Conservation (phyloP, 352 stramenopile species). For the Globisporangium rhizosaccharum region DNA sequence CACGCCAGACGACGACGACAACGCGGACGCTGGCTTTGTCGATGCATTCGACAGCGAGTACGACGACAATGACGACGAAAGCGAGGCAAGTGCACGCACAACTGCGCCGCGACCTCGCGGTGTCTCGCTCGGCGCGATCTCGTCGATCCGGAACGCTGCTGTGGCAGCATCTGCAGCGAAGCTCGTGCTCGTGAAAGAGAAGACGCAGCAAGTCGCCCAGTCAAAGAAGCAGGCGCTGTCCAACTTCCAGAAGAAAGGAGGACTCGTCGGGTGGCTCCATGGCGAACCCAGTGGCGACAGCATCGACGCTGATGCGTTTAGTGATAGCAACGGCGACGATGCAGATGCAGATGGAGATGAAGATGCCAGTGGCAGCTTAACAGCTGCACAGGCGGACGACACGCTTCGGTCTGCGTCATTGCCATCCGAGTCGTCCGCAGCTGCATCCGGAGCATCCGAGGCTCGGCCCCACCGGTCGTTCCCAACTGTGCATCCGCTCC, state of each 20-base stretch:
- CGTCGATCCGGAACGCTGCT: conserved; percentile 8
- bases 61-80: not conserved
- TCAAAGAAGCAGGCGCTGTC: conserved; percentile 39
- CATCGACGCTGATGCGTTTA: conserved; percentile 1
- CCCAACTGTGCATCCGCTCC: not conserved
- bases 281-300: conserved; percentile 22
- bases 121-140: conserved; percentile 1
- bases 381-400: not conserved
- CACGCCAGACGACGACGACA: conserved; percentile 4
- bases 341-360: conserved; percentile 1
- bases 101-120: not conserved
- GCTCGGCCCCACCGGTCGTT: conserved; percentile 6
- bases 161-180: conserved; percentile 7
- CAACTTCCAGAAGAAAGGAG: conserved; percentile 59
- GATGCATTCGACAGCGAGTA: conserved; percentile 2
- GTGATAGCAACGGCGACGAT: not conserved
- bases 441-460: not conserved
- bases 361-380: not conserved
- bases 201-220: conserved; percentile 25
- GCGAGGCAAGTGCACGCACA: not conserved
- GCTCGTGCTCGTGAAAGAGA: conserved; percentile 32
- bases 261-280: conserved; percentile 56
- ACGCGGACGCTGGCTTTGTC: conserved; percentile 2
- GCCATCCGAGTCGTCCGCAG: not conserved
- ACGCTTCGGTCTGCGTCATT: conserved; percentile 3